phyloP scores from a whole-genome alignment of 192 early-diverging fungal species.

The Coemansia sp. region DNA sequence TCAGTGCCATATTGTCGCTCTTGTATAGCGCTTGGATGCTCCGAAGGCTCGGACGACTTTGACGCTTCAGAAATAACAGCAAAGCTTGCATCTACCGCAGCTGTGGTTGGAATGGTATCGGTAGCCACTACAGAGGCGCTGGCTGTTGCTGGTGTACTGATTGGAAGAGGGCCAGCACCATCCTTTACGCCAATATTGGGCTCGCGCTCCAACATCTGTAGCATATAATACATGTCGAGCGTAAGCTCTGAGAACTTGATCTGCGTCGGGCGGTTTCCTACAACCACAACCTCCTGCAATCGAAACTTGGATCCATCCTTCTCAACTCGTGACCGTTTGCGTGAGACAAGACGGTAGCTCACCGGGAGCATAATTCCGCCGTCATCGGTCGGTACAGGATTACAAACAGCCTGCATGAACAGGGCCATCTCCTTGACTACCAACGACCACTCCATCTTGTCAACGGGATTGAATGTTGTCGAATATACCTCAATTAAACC shows the following conservation, averaged over 20 bases:
- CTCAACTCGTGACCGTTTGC: conserved; percentile 19
- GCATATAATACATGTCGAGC: conserved; percentile 93
- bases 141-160: not conserved
- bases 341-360: conserved; percentile 24
- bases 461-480: conserved; percentile 78
- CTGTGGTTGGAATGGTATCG: conserved; percentile 6
- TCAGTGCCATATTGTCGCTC: not conserved
- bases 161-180: not conserved
- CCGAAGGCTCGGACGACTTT: conserved; percentile 5
- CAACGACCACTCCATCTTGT: conserved; percentile 87
- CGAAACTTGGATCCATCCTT: conserved; percentile 35
- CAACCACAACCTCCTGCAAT: conserved; percentile 93
- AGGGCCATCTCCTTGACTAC: conserved; percentile 75
- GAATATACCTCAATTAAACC: conserved; percentile 86
- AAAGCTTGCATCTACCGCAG: conserved; percentile 18
- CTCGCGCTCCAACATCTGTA: conserved; percentile 81
- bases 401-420: conserved; percentile 75
- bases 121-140: not conserved
- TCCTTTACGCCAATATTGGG: conserved; percentile 18
- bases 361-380: conserved; percentile 23
- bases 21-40: conserved; percentile 3
- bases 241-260: conserved; percentile 98
- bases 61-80: conserved; percentile 6
- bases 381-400: conserved; percentile 37
- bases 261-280: conserved; percentile 93